Conservation (phyloP, 768 basidiomycete genomes). For the Thelephora ganbajun region DNA sequence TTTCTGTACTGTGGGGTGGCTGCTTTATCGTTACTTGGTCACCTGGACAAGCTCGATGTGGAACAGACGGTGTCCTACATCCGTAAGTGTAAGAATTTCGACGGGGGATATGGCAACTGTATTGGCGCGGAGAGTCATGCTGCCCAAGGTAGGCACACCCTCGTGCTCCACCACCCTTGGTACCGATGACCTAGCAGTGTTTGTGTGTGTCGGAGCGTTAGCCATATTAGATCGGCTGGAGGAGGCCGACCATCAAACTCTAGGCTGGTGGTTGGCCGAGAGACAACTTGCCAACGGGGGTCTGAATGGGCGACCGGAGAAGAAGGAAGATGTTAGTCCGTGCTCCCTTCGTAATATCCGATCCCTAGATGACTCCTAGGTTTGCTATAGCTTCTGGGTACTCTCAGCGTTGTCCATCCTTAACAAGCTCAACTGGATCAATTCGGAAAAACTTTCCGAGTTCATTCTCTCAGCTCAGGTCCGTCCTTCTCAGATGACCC, state of each 20-base stretch:
- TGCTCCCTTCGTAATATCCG: background rate
- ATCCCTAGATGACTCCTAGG: conserved; percentile 30
- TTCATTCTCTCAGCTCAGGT: conserved; percentile 90
- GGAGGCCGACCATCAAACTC: conserved; percentile 59
- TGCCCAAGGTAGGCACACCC: conserved; percentile 49
- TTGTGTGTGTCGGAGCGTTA: conserved; percentile 77
- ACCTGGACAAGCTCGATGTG: conserved; percentile 50
- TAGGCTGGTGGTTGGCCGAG: conserved; percentile 91
- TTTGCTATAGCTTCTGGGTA: conserved; percentile 98
- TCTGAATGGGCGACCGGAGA: conserved; percentile 94
- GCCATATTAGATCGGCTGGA: conserved; percentile 81
- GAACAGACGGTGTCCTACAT: conserved; percentile 65
- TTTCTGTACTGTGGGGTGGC: conserved; percentile 83
- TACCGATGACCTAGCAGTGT: conserved; percentile 36
- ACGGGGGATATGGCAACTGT: conserved; percentile 81
- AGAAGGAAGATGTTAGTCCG: conserved; percentile 80
- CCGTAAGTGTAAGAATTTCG: conserved; percentile 74
- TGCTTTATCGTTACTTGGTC: conserved; percentile 69
- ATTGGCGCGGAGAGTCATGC: conserved; percentile 90
- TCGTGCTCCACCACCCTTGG: background rate
- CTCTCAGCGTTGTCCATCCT: conserved; percentile 81
- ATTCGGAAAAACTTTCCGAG: conserved; percentile 53
- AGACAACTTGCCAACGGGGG: conserved; percentile 89
- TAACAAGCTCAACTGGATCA: conserved; percentile 76
- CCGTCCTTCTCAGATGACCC: background rate